phyloP scores from a whole-genome alignment of 495 filamentous ascomycete species.

The Rhypophila decipiens region DNA sequence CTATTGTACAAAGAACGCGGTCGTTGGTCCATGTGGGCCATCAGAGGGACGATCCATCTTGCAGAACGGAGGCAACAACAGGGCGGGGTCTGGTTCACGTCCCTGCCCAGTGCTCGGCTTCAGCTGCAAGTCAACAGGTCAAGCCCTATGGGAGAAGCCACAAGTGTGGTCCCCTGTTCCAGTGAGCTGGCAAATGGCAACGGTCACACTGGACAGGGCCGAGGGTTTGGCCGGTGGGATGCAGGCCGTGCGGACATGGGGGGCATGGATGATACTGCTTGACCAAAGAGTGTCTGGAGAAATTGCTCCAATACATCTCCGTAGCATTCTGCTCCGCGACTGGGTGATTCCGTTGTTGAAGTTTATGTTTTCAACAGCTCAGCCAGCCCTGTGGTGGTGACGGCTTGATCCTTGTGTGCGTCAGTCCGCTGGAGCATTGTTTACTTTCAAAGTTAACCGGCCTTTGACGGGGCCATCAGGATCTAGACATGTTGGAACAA shows the following conservation, averaged over 20 bases:
- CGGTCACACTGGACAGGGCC: neutral
- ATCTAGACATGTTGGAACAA: neutral
- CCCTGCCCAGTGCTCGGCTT: neutral
- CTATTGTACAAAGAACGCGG: neutral
- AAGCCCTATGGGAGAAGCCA: neutral
- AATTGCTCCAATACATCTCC: too few relatives aligned
- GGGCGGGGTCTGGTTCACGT: neutral
- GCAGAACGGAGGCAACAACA: neutral
- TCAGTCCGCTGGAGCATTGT: neutral
- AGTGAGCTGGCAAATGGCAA: neutral
- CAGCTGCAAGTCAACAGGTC: neutral
- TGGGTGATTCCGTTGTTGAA: too few relatives aligned
- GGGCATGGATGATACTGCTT: too few relatives aligned
- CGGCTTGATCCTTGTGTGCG: too few relatives aligned
- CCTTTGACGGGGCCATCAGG: neutral
- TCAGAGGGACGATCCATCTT: neutral
- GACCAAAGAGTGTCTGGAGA: too few relatives aligned
- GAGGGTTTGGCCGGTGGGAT: neutral
- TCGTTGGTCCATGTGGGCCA: neutral
- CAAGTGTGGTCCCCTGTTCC: neutral
- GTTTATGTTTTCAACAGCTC: neutral
- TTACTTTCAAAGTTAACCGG: neutral
- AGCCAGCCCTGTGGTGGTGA: slow-evolving; percentile 4
- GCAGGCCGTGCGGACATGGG: too few relatives aligned
- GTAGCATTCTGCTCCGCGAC: too few relatives aligned